Evolutionary conservation across 2,329 filamentous ascomycete species (phyloP), one percentile per base, ranked within the genome.

Genomic region (Corinectria fuckeliana): DNA sequence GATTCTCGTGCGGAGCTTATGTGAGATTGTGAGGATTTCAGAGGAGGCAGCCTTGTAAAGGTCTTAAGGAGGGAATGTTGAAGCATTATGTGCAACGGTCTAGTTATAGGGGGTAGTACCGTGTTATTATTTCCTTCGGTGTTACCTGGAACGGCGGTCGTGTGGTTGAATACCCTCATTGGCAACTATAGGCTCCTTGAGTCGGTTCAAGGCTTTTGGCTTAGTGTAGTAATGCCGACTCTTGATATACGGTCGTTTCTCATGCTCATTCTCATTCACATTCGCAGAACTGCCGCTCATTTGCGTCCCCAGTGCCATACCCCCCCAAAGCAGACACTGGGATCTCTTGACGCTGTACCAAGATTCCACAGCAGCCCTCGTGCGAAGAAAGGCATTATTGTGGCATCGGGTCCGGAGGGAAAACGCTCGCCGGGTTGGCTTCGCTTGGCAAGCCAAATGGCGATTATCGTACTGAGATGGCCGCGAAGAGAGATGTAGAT

Each of bases 1-100:
- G 54, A 66, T 78, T 6, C 72, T 80, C n/a, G 66, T 78, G 58
- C 69, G 75, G 41, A 77, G 78, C 38, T 68, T 80, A 2, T 79
- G 78, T 49, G 78, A 80, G 68, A 77, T 80, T 68, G 78, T 80
- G 21, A 70, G 75, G 53, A 64, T 77, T 52, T 69, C 69, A 1
- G 77, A 79, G 52, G 77, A 78, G 38, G 59, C 44, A 3, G 21
- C 56, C 18, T 63, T 49, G 39, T 39, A 56, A 36, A 54, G n/a
- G n/a, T 45, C 30, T 36, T n/a, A n/a, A n/a, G n/a, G n/a, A n/a
- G 25, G 28, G 11, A 20, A 41, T 16, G 20, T 10, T 9, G 14
- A 23, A 36, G 48, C 23, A 16, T 28, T 26, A 53, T 50, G 42
- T 14, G 42, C 28, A 38, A 50, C 20, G 53, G 21, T 52, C 36